These are phyloP conservation scores for Chalaropsis thielavioides DNA, from an alignment of 2,329 filamentous ascomycete species.

Conservation along the genomic window DNA sequence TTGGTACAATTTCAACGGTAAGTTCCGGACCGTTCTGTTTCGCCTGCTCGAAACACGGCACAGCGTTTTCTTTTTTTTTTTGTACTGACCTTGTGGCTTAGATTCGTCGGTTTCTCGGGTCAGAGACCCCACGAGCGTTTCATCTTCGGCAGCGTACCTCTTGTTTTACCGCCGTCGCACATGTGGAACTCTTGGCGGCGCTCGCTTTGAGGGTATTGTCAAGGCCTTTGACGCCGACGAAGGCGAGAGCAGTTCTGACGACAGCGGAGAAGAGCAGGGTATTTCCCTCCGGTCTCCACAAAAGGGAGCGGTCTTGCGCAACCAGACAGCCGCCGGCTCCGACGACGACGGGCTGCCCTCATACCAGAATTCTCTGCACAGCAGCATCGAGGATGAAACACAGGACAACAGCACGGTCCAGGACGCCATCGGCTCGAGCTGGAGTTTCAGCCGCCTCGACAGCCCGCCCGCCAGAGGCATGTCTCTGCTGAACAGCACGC, in stretches of 20 bases:
- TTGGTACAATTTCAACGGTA: slow-evolving; percentile 98
- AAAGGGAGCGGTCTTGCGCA: not conserved
- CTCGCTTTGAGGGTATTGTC: slow-evolving; percentile 56
- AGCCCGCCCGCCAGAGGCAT: slow-evolving; percentile 23
- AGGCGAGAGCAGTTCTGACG: slow-evolving; percentile 28
- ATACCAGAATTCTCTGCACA: slow-evolving; percentile 27
- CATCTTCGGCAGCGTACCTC: slow-evolving; percentile 72
- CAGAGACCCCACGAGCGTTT: slow-evolving; percentile 44
- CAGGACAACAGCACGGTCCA: slow-evolving; percentile 22
- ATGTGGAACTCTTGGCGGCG: slow-evolving; percentile 53
- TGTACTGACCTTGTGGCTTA: slow-evolving; percentile 26
- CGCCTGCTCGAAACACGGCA: not conserved
- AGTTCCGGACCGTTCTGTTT: slow-evolving; percentile 23
- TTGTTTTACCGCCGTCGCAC: slow-evolving; percentile 90
- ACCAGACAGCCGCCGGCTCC: not conserved
- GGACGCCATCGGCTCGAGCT: slow-evolving; percentile 27
- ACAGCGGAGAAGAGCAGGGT: slow-evolving; percentile 51
- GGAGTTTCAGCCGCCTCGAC: slow-evolving; percentile 33
- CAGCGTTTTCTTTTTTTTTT: not conserved
- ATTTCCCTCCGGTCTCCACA: slow-evolving; percentile 38
- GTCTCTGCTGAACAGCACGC: slow-evolving; percentile 17
- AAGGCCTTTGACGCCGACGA: slow-evolving; percentile 42
- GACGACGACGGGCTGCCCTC: slow-evolving; percentile 24
- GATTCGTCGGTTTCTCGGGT: slow-evolving; percentile 58
- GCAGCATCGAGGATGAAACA: slow-evolving; percentile 38